These are phyloP conservation scores for Hamigera avellanea DNA, from an alignment of 495 filamentous ascomycete genomes.

Conservation along the genomic window DNA sequence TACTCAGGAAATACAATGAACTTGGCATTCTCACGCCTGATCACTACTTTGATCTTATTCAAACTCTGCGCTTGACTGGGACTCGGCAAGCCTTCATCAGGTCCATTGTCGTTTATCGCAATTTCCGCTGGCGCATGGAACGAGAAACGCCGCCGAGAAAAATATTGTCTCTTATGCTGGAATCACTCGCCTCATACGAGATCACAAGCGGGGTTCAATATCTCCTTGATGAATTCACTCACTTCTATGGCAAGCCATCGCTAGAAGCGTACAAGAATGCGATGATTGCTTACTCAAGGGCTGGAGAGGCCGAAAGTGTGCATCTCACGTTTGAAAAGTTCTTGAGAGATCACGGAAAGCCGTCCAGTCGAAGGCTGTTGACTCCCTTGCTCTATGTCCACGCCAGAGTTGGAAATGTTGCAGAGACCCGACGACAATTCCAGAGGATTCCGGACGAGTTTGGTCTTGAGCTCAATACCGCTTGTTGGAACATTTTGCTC, in stretches of 20 bases:
- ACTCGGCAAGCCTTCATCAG: conserved; percentile 14
- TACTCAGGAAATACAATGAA: conserved; percentile 14
- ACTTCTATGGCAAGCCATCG: conserved; percentile 17
- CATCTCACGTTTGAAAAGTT: conserved; percentile 21
- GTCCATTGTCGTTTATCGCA: conserved; percentile 28
- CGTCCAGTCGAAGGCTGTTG: conserved; percentile 19
- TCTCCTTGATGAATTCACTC: conserved; percentile 43
- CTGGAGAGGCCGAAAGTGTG: conserved; percentile 19
- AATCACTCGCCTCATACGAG: conserved; percentile 11
- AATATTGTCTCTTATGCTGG: conserved; percentile 14
- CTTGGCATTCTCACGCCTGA: conserved; percentile 10
- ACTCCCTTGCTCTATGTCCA: conserved; percentile 51
- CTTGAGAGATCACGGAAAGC: conserved; percentile 23
- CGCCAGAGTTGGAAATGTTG: conserved; percentile 49
- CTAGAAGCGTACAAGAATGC: conserved; percentile 18
- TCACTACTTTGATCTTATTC: conserved; percentile 20
- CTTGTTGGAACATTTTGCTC: conserved; percentile 68
- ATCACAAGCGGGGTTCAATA: conserved; percentile 24
- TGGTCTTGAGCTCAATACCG: conserved; percentile 37
- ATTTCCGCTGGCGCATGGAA: conserved; percentile 21
- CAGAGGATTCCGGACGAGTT: conserved; percentile 41
- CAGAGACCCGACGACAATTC: conserved; percentile 47
- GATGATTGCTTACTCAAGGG: conserved; percentile 18
- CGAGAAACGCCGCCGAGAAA: conserved; percentile 7
- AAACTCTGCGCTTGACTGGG: conserved; percentile 13